These are phyloP conservation scores for Capronia epimyces DNA, from an alignment of 2,329 filamentous ascomycete species.

Conservation along the genomic window DNA sequence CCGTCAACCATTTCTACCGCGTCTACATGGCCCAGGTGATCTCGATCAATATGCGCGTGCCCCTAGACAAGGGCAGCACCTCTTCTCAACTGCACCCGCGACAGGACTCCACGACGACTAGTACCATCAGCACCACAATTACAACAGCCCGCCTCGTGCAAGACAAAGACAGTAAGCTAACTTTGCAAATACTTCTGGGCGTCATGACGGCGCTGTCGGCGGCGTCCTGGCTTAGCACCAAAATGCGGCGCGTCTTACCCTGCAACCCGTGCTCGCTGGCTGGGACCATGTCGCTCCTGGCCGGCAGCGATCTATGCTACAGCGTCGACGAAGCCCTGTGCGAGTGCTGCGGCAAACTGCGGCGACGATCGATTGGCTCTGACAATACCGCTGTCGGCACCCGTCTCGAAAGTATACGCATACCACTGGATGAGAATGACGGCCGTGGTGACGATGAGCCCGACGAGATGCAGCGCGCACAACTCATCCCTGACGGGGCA, in stretches of 20 bases:
- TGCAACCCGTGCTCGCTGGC: conserved; percentile 27
- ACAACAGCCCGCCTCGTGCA: conserved; percentile 26
- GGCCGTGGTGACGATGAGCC: neutral
- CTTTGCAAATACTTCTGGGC: conserved; percentile 27
- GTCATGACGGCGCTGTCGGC: conserved; percentile 18
- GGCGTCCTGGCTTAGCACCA: conserved; percentile 23
- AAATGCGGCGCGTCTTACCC: conserved; percentile 26
- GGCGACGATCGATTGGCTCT: conserved; percentile 21
- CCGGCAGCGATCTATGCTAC: conserved; percentile 28
- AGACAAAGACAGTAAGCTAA: conserved; percentile 23
- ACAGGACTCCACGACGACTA: conserved; percentile 9
- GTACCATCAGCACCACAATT: conserved; percentile 18
- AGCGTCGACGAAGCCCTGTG: conserved; percentile 23
- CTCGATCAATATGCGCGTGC: conserved; percentile 24
- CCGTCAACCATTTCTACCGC: conserved; percentile 24
- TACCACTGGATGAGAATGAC: conserved; percentile 15
- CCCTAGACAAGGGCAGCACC: conserved; percentile 1
- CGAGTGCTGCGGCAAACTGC: conserved; percentile 28
- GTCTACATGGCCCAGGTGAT: conserved; percentile 29
- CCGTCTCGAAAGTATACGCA: conserved; percentile 21
- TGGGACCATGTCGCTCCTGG: conserved; percentile 27
- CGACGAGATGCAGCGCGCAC: conserved; percentile 2
- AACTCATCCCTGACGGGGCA: conserved; percentile 24
- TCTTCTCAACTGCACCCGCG: conserved; percentile 11
- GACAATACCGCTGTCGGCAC: conserved; percentile 4